Evolutionary conservation across 148 eudicot species (phyloP).

Genomic region (Rheum nobile): DNA sequence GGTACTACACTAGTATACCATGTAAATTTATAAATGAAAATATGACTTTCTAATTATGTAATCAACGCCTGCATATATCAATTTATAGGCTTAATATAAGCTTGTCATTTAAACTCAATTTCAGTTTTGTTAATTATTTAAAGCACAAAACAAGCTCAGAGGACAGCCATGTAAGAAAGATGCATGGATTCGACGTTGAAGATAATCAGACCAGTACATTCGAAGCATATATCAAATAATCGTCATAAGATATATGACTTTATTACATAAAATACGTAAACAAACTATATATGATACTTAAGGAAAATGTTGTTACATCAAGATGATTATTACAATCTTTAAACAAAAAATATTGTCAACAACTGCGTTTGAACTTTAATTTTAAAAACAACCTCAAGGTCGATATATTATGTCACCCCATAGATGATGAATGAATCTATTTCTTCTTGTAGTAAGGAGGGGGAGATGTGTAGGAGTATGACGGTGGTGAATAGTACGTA

Average conservation of each 20-base stretch:
- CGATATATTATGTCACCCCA: no score
- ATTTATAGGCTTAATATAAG: no score
- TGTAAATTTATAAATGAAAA: no score
- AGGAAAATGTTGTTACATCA: not conserved
- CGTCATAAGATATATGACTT: not conserved
- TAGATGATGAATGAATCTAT: not conserved
- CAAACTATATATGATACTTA: not conserved
- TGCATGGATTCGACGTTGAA: not conserved
- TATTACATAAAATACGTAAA: not conserved
- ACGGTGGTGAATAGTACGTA: no score
- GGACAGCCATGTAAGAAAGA: not conserved
- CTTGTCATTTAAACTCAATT: no score
- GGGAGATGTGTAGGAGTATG: no score
- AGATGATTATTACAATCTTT: not conserved
- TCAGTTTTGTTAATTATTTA: no score
- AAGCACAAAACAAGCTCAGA: no score
- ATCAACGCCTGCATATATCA: no score
- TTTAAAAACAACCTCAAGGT: not conserved
- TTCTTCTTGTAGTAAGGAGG: conserved; percentile 4
- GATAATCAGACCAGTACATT: not conserved
- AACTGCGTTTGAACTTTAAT: not conserved
- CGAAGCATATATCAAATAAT: no score
- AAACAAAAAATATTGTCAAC: not conserved
- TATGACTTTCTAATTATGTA: no score
- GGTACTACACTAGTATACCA: no score